These are phyloP conservation scores for Arthrobotrys iridis DNA, from an alignment of 2,329 filamentous ascomycete genomes.

Conservation along the genomic window DNA sequence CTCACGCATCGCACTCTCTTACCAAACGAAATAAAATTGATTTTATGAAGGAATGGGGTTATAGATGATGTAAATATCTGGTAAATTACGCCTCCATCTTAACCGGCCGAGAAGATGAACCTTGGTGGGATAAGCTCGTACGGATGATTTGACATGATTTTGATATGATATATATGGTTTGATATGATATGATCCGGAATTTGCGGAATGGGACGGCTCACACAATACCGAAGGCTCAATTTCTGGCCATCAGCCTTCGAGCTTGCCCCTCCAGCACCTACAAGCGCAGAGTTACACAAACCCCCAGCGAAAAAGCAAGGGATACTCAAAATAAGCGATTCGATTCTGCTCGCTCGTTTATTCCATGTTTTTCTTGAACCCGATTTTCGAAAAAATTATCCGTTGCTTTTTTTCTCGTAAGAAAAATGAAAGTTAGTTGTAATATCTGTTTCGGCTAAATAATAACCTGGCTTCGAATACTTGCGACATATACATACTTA, in stretches of 20 bases:
- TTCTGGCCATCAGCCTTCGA: background rate
- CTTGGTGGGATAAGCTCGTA: constrained; percentile 3
- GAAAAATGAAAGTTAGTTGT: background rate
- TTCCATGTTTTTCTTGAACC: background rate
- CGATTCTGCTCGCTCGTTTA: constrained; percentile 17
- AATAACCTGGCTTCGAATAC: constrained; percentile 3
- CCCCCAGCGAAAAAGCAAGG: constrained; percentile 7
- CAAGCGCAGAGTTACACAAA: constrained; percentile 23
- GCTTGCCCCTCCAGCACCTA: background rate
- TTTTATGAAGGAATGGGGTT: too few relatives aligned
- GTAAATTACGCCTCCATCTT: constrained; percentile 16
- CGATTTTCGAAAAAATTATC: background rate
- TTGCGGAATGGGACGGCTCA: constrained; percentile 15
- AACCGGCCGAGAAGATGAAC: constrained; percentile 6
- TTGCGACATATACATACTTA: background rate
- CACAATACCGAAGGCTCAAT: background rate
- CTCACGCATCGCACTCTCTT: too few relatives aligned
- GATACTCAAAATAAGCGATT: constrained; percentile 15
- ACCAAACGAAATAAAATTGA: constrained; percentile 2
- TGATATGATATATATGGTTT: constrained; percentile 7
- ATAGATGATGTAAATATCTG: constrained; percentile 8
- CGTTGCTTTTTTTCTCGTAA: constrained; percentile 5
- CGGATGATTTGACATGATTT: background rate
- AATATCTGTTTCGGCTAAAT: background rate
- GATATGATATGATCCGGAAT: constrained; percentile 21